These are phyloP conservation scores for Candida peoriensis DNA, from an alignment of 805 yeast species.

Conservation along the genomic window DNA sequence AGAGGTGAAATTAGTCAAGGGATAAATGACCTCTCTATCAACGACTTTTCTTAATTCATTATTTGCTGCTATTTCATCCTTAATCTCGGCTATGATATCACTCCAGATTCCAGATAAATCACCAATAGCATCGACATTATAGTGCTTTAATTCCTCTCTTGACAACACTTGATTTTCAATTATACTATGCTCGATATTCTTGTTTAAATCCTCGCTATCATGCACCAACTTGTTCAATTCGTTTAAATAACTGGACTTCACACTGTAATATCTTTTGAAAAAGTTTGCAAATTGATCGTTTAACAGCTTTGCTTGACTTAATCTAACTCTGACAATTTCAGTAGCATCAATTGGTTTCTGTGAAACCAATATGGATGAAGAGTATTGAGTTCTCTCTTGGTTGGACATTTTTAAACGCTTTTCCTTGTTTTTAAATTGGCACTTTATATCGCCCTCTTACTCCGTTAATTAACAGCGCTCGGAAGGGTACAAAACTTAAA, in stretches of 20 bases:
- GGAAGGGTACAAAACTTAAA: too few species aligned
- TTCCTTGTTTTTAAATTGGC: too few species aligned
- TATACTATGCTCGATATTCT: slow-evolving; percentile 28
- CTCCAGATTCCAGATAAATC: slow-evolving; percentile 40
- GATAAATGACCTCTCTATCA: slow-evolving; percentile 50
- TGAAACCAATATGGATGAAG: slow-evolving; percentile 35
- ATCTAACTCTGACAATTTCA: slow-evolving; percentile 53
- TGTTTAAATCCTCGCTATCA: slow-evolving; percentile 27
- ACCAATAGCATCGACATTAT: slow-evolving; percentile 44
- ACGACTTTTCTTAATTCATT: slow-evolving; percentile 42
- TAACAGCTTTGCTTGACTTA: slow-evolving; percentile 46
- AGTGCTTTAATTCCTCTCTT: slow-evolving; percentile 42
- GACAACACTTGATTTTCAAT: slow-evolving; percentile 36
- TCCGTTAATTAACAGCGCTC: too few species aligned
- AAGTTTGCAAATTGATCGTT: slow-evolving; percentile 60
- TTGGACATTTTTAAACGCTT: slow-evolving; percentile 7
- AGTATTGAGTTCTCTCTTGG: slow-evolving; percentile 30
- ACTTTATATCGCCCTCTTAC: too few species aligned
- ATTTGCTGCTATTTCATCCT: slow-evolving; percentile 44
- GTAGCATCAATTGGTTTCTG: slow-evolving; percentile 55
- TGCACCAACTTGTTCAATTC: slow-evolving; percentile 18
- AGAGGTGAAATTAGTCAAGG: slow-evolving; percentile 47
- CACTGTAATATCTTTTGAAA: slow-evolving; percentile 39
- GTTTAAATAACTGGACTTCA: slow-evolving; percentile 19
- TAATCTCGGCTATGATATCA: slow-evolving; percentile 34